phyloP scores from a whole-genome alignment of 371 early-diverging fungal genomes.

The Nosema muscidifuracis region DNA sequence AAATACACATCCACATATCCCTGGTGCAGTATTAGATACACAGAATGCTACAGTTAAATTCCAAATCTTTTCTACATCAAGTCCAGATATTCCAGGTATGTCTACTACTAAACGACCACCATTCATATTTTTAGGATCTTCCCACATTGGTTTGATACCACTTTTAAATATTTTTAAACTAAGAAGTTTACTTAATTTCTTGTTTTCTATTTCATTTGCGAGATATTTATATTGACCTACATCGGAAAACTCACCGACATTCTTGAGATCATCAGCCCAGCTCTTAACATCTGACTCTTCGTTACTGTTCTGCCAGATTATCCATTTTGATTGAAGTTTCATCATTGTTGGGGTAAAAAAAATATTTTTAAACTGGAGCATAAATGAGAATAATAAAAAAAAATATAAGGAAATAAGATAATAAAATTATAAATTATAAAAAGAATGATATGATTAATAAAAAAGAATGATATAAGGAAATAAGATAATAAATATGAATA shows the following conservation, averaged over 20 bases:
- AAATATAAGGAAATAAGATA: no score
- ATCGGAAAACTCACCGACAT: slow-evolving; percentile 72
- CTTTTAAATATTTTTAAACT: slow-evolving; percentile 91
- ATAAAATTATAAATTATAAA: no score
- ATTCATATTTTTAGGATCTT: slow-evolving; percentile 81
- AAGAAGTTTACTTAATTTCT: slow-evolving; percentile 71
- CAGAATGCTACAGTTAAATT: slow-evolving; percentile 73
- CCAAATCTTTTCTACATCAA: slow-evolving; percentile 32
- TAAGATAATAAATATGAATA: no score
- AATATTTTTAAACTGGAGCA: no score
- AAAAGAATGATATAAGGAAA: no score
- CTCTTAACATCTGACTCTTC: slow-evolving; percentile 67
- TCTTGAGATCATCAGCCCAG: slow-evolving; percentile 79
- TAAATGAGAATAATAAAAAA: no score
- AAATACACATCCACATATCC: slow-evolving; percentile 80
- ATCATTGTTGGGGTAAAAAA: slow-evolving; percentile 8
- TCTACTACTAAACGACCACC: slow-evolving; percentile 90
- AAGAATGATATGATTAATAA: no score
- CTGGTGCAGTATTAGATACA: slow-evolving; percentile 75
- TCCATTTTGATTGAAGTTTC: slow-evolving; percentile 28
- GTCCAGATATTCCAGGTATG: slow-evolving; percentile 58
- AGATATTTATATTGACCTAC: slow-evolving; percentile 81
- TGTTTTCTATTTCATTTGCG: slow-evolving; percentile 76
- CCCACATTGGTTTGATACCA: slow-evolving; percentile 96
- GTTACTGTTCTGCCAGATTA: slow-evolving; percentile 33